A percentile compares a stretch with the other conserved stretches of the same genome.
phyloP scores from a whole-genome alignment of 192 early-diverging fungal species.

The Coemansia sp. region DNA sequence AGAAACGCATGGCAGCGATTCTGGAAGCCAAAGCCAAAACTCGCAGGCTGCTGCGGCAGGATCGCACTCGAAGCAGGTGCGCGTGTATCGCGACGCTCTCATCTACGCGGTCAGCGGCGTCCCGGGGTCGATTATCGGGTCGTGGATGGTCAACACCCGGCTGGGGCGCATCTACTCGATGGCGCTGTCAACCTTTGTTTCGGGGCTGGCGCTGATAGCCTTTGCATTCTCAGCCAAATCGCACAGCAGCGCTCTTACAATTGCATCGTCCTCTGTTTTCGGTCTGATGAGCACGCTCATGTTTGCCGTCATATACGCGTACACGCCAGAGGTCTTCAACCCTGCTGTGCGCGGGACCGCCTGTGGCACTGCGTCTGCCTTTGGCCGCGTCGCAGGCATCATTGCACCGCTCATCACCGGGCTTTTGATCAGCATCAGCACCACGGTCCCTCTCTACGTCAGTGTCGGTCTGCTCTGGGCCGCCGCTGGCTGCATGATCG shows the following conservation, averaged over 20 bases:
- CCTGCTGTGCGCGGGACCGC: constrained; percentile 76
- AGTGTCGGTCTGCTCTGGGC: constrained; percentile 59
- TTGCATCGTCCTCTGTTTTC: constrained; percentile 61
- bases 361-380: constrained; percentile 72
- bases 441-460: constrained; percentile 66
- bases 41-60: not conserved
- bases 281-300: constrained; percentile 70
- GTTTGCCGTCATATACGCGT: constrained; percentile 85
- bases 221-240: constrained; percentile 63
- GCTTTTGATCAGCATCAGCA: constrained; percentile 58
- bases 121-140: constrained; percentile 74
- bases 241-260: constrained; percentile 52
- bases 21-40: not conserved
- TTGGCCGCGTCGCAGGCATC: constrained; percentile 73
- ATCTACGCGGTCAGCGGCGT: constrained; percentile 76
- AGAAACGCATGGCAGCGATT: constrained; percentile 40
- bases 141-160: constrained; percentile 67
- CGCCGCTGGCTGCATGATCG: constrained; percentile 63
- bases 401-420: constrained; percentile 75
- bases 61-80: constrained; percentile 37
- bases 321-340: constrained; percentile 87
- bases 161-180: constrained; percentile 80
- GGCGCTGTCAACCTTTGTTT: constrained; percentile 71
- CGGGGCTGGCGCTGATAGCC: constrained; percentile 64
- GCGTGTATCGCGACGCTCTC: constrained; percentile 72